phyloP scores from a whole-genome alignment of 139 green algal species.

The Gonium pectorale region DNA sequence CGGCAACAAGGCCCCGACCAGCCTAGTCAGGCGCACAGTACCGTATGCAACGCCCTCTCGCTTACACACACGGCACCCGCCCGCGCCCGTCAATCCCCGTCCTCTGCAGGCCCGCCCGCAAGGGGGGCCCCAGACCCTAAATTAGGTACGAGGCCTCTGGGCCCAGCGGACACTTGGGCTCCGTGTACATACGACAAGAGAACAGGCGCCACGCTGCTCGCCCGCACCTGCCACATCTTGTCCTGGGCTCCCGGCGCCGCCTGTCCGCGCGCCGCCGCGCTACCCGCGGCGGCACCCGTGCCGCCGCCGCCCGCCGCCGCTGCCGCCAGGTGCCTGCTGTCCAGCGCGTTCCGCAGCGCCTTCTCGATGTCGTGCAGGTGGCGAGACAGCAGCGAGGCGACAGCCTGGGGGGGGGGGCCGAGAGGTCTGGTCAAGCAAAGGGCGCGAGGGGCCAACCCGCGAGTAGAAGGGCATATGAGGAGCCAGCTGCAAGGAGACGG shows the following conservation, averaged over 20 bases:
- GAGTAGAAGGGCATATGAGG: too few species aligned
- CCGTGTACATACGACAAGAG: not conserved
- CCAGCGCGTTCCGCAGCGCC: conserved; percentile 67
- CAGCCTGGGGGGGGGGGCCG: conserved; percentile 50
- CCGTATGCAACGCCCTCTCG: too few species aligned
- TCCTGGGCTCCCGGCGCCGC: conserved; percentile 27
- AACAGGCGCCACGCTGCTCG: not conserved
- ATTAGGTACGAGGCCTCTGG: too few species aligned
- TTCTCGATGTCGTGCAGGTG: conserved; percentile 66
- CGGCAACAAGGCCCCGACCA: too few species aligned
- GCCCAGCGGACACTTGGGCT: too few species aligned
- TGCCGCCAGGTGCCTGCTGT: conserved; percentile 72
- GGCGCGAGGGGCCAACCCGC: too few species aligned
- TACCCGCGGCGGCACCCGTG: conserved; percentile 52
- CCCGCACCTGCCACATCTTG: conserved; percentile 35
- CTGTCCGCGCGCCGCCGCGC: not conserved
- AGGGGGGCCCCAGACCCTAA: too few species aligned
- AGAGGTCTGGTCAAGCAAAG: not conserved
- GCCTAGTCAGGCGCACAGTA: too few species aligned
- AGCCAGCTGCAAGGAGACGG: too few species aligned
- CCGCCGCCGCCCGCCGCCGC: conserved; percentile 6
- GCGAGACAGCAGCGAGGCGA: conserved; percentile 53
- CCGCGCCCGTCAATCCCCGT: too few species aligned
- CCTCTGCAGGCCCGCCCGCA: too few species aligned
- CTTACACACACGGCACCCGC: too few species aligned